Percentiles rank a stretch among this genome's conserved stretches.
phyloP scores from a whole-genome alignment of 371 early-diverging fungal species.

The Mortierella sp. region DNA sequence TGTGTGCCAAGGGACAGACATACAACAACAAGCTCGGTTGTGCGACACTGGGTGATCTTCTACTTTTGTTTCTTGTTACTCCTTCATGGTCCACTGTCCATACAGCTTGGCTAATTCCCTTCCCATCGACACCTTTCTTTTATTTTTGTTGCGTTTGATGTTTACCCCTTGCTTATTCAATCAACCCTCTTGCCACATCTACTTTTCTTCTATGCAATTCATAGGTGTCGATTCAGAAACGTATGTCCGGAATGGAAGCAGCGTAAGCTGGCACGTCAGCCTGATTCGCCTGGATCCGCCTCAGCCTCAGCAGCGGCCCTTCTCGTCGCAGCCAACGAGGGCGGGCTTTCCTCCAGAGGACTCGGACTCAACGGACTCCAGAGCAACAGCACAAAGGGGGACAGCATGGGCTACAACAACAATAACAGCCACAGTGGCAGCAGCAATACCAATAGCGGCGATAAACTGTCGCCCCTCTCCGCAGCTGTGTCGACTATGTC shows the following conservation, averaged over 20 bases:
- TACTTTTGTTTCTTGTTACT: conserved; percentile 3
- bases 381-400: background rate
- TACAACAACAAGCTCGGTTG: background rate
- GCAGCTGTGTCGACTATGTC: conserved; percentile 5
- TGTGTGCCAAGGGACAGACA: background rate
- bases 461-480: conserved; percentile 16
- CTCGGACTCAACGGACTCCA: conserved; percentile 29
- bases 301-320: conserved; percentile 25
- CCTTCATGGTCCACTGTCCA: background rate
- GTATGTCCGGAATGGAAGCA: conserved; percentile 57
- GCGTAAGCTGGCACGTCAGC: conserved; percentile 28
- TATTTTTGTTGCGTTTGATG: background rate
- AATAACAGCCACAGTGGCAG: background rate
- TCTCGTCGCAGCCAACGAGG: conserved; percentile 39
- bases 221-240: conserved; percentile 52
- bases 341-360: conserved; percentile 39
- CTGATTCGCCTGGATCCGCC: conserved; percentile 4
- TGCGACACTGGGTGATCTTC: conserved; percentile 19
- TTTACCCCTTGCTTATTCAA: conserved; percentile 9
- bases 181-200: background rate
- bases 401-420: background rate
- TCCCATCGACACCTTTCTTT: background rate
- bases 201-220: background rate
- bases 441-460: background rate
- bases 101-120: background rate